These are phyloP conservation scores for Patellifolia procumbens DNA, from an alignment of 179 eudicot genomes.

Conservation along the genomic window DNA sequence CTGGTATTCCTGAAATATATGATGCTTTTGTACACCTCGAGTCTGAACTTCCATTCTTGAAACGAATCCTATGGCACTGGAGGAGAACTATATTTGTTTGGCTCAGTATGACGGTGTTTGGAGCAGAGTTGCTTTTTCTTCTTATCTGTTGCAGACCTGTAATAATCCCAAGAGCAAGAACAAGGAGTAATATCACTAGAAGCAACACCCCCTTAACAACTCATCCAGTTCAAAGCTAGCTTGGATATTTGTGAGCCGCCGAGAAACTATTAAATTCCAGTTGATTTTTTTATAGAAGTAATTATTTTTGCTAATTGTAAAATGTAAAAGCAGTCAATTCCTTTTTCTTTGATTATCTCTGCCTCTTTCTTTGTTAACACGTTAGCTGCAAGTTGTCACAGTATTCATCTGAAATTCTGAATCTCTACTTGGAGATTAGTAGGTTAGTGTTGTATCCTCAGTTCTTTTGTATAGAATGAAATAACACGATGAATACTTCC, in stretches of 20 bases:
- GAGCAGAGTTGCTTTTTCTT: conserved; percentile 55
- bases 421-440: not conserved
- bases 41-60: conserved; percentile 72
- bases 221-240: conserved; percentile 4
- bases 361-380: not conserved
- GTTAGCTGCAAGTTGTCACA: too few relatives aligned
- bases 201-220: conserved; percentile 7
- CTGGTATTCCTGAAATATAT: conserved; percentile 85
- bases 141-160: conserved; percentile 68
- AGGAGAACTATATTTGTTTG: conserved; percentile 67
- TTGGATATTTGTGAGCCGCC: too few relatives aligned
- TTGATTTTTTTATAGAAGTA: not conserved
- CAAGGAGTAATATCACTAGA: conserved; percentile 24
- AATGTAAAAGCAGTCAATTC: not conserved
- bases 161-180: conserved; percentile 52
- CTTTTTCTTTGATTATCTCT: not conserved
- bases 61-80: conserved; percentile 73
- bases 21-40: conserved; percentile 58
- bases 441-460: not conserved
- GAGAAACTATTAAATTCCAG: too few relatives aligned
- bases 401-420: too few relatives aligned
- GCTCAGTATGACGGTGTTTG: conserved; percentile 60
- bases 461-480: not conserved
- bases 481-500: not conserved
- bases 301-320: not conserved